Evolutionary conservation across 192 early-diverging fungal species (phyloP), one percentile per base, ranked within the genome.

Genomic region (Nowakowskiella sp.): DNA sequence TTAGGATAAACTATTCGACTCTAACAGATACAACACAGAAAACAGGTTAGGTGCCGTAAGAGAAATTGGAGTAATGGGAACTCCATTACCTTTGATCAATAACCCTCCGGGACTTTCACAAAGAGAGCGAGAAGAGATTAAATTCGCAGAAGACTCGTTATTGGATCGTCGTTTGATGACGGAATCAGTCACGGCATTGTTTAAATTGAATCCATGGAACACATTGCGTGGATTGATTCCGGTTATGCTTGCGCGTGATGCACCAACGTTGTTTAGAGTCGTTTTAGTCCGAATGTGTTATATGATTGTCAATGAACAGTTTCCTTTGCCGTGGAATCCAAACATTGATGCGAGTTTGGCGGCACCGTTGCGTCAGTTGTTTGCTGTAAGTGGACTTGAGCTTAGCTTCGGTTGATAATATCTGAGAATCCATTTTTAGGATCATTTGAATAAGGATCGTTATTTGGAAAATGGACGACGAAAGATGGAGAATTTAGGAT

Each of bases 131-230:
- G 47, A 47, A 44, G 58, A 49, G 4, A 10, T 19, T 5, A 60
- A 50, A 46, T 44, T 22, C 33, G 9, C 36, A 10, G 70, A 72
- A 9, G 59, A 44, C 0, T 45, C 33, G 4, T 13, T 34, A 1
- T 16, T 86, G n/a, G 89, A 94, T 59, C 80, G 90, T 34, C 73
- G 80, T 34, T 73, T 92, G 23, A 72, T 93, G 57, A 72, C 86
- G 0, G 76, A 84, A 31, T 82, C 80, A 36, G 73, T 94, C 50
- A 78, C 77, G 0, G 78, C 84, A n/a, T 70, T 90, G 58, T 87
- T 88, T 52, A 83, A 85, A 33, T 60, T 88, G 19, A 86, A 89
- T 51, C 82, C 85, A 4, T 79, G 80, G 52, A 79, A 76, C 47
- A 83, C 87, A 3, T 64, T 97, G 28, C 70, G 80, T 27, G 69